A percentile compares a stretch with the other conserved stretches of the same genome.
phyloP scores from a whole-genome alignment of 768 basidiomycete genomes.

The Suillus sp. region DNA sequence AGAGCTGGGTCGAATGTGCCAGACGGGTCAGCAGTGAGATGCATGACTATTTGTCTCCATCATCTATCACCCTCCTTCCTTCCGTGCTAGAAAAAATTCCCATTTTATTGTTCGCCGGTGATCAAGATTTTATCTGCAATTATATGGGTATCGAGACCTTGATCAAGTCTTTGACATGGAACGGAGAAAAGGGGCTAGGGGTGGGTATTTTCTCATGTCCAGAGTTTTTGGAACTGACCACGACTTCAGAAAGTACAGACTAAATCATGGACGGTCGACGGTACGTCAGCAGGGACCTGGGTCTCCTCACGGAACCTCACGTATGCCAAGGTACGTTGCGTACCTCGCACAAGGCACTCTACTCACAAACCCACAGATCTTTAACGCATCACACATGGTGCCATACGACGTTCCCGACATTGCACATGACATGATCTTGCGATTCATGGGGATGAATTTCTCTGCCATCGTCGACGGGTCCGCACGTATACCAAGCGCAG shows the following conservation, averaged over 20 bases:
- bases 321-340: slow-evolving; percentile 73
- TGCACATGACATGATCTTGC: slow-evolving; percentile 97
- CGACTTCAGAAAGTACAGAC: slow-evolving; percentile 59
- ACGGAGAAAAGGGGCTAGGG: slow-evolving; percentile 79
- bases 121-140: slow-evolving; percentile 97
- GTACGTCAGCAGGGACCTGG: slow-evolving; percentile 86
- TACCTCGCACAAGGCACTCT: not conserved
- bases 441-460: slow-evolving; percentile 94
- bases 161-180: slow-evolving; percentile 85
- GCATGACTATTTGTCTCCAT: slow-evolving; percentile 52
- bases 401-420: slow-evolving; percentile 84
- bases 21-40: slow-evolving; percentile 66
- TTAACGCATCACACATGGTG: slow-evolving; percentile 96
- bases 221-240: slow-evolving; percentile 6
- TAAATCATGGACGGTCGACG: slow-evolving; percentile 75
- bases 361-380: slow-evolving; percentile 53
- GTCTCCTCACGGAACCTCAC: slow-evolving; percentile 86
- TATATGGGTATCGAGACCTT: slow-evolving; percentile 87
- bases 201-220: slow-evolving; percentile 48
- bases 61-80: slow-evolving; percentile 79
- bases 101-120: slow-evolving; percentile 91
- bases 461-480: slow-evolving; percentile 77
- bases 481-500: slow-evolving; percentile 75
- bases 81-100: slow-evolving; percentile 76
- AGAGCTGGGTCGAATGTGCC: slow-evolving; percentile 88